Conservation (phyloP, 768 basidiomycete genomes). For the Leucocoprinus birnbaumii region DNA sequence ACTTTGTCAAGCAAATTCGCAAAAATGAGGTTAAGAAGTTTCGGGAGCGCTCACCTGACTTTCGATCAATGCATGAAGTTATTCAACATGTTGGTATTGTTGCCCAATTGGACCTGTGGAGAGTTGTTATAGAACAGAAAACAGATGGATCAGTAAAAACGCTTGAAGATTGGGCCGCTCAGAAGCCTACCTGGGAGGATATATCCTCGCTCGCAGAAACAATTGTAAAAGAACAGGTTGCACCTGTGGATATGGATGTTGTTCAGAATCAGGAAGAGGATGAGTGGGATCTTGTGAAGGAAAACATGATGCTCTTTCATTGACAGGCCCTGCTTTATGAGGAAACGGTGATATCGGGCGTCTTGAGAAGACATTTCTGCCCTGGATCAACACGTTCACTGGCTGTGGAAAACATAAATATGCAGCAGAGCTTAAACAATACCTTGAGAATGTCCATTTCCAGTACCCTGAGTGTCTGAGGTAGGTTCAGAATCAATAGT, state of each 20-base stretch:
- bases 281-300: neutral
- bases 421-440: constrained; percentile 23
- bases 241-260: too few species aligned
- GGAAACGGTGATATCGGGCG: constrained; percentile 34
- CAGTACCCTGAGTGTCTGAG: constrained; percentile 18
- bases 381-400: constrained; percentile 26
- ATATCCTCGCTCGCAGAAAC: too few species aligned
- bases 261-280: too few species aligned
- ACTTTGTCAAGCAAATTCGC: neutral
- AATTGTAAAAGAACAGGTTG: neutral
- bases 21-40: constrained; percentile 9
- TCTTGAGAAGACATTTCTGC: constrained; percentile 20
- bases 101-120: constrained; percentile 27
- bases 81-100: constrained; percentile 27
- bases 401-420: constrained; percentile 34
- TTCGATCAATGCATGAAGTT: constrained; percentile 32
- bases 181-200: neutral
- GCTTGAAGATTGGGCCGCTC: neutral
- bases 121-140: constrained; percentile 12
- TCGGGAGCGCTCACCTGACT: constrained; percentile 20
- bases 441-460: constrained; percentile 23
- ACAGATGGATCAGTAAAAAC: neutral
- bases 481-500: constrained; percentile 10
- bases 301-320: constrained; percentile 14
- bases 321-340: constrained; percentile 37